Conservation (phyloP, 257 asterid species). For the Fraxinus cuspidata region DNA sequence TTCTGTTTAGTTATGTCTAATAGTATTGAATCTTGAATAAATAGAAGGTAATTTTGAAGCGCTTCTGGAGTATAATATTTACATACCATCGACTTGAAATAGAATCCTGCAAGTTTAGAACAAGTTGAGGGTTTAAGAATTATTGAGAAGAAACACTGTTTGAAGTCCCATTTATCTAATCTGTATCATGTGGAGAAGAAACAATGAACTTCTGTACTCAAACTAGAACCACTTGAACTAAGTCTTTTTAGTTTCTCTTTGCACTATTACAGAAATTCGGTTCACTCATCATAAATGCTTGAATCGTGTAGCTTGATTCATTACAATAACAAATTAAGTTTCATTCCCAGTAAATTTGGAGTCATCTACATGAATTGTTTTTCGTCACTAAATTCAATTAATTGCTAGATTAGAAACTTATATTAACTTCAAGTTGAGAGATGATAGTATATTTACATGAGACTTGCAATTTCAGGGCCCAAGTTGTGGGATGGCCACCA, state of each 20-base stretch:
- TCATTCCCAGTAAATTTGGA: background rate
- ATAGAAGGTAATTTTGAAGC: background rate
- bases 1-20: background rate
- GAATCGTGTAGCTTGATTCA: background rate
- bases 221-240: background rate
- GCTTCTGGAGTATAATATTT: no score
- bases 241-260: background rate
- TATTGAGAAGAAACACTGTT: background rate
- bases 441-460: background rate
- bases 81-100: background rate
- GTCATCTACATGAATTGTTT: background rate
- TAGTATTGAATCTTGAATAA: background rate
- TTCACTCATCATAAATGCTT: background rate
- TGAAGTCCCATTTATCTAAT: background rate
- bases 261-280: background rate
- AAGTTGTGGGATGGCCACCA: constrained; percentile 75
- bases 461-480: constrained; percentile 38
- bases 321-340: background rate
- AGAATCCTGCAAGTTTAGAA: background rate
- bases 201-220: background rate
- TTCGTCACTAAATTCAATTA: background rate
- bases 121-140: background rate
- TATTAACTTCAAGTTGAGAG: background rate
- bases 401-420: constrained; percentile 10
- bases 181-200: background rate